These are phyloP conservation scores for Penicillium nucicola DNA, from an alignment of 495 filamentous ascomycete species.

Conservation along the genomic window DNA sequence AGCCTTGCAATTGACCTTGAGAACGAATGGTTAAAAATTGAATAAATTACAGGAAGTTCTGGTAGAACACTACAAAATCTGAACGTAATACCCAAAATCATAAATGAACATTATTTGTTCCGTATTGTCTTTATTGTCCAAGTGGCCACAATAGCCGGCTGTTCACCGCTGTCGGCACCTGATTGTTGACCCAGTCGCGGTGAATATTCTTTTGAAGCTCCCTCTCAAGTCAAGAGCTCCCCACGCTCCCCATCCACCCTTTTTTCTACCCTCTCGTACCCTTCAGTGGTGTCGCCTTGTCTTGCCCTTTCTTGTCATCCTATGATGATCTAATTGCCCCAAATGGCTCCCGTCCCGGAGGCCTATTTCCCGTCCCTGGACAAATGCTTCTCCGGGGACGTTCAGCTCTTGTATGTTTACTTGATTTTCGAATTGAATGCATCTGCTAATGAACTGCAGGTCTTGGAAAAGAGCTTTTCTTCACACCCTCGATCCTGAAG, in stretches of 20 bases:
- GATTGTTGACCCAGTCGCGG: slow-evolving; percentile 12
- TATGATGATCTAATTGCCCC: slow-evolving; percentile 57
- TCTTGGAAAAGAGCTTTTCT: slow-evolving; percentile 75
- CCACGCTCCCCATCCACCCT: not conserved
- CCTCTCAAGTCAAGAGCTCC: slow-evolving; percentile 6
- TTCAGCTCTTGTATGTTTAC: slow-evolving; percentile 53
- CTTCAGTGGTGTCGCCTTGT: slow-evolving; percentile 4
- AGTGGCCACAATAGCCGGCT: too few relatives aligned
- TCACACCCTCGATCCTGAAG: slow-evolving; percentile 54
- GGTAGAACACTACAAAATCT: too few relatives aligned
- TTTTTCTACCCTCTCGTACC: slow-evolving; percentile 6
- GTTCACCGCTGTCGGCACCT: not conserved
- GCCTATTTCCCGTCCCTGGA: slow-evolving; percentile 63
- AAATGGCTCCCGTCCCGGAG: slow-evolving; percentile 65
- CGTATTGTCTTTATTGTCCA: too few relatives aligned
- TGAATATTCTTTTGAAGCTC: slow-evolving; percentile 17
- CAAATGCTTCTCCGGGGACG: slow-evolving; percentile 56
- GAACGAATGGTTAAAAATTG: too few relatives aligned
- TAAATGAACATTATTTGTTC: too few relatives aligned
- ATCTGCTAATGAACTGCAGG: slow-evolving; percentile 38
- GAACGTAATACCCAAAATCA: too few relatives aligned
- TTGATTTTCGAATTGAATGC: not conserved
- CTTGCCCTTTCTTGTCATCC: slow-evolving; percentile 14
- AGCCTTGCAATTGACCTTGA: too few relatives aligned
- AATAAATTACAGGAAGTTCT: too few relatives aligned